Conservation (phyloP, 2,329 filamentous ascomycete species). For the Colletotrichum sp. region DNA sequence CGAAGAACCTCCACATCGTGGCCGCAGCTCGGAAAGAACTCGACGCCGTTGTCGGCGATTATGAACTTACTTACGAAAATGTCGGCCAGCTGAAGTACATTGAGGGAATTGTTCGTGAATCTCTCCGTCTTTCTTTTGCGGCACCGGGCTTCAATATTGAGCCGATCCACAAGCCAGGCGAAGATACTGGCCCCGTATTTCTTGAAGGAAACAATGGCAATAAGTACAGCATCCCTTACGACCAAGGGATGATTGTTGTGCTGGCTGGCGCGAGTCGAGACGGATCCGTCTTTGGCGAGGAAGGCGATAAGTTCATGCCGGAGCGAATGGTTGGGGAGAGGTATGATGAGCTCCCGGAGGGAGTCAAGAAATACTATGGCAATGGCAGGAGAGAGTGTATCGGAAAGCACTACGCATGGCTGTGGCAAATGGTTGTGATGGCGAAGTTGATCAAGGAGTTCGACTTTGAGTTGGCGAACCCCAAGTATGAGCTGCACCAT, state of each 20-base stretch:
- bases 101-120: slow-evolving; percentile 58
- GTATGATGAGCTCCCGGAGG: slow-evolving; percentile 46
- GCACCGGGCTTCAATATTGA: slow-evolving; percentile 62
- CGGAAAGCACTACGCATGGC: slow-evolving; percentile 55
- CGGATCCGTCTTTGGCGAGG: slow-evolving; percentile 47
- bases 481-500: slow-evolving; percentile 43
- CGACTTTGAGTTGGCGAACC: slow-evolving; percentile 49
- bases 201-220: slow-evolving; percentile 47
- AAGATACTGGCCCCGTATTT: slow-evolving; percentile 48
- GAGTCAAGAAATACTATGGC: slow-evolving; percentile 56
- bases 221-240: not conserved
- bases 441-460: slow-evolving; percentile 48
- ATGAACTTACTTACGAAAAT: slow-evolving; percentile 50
- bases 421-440: slow-evolving; percentile 46
- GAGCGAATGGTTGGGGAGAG: slow-evolving; percentile 54
- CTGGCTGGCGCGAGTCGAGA: slow-evolving; percentile 56
- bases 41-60: slow-evolving; percentile 53
- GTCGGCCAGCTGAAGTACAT: slow-evolving; percentile 57
- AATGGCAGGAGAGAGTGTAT: slow-evolving; percentile 58
- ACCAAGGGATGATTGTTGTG: slow-evolving; percentile 46
- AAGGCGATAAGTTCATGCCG: slow-evolving; percentile 49
- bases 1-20: slow-evolving; percentile 55
- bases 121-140: slow-evolving; percentile 57
- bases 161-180: slow-evolving; percentile 36
- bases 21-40: slow-evolving; percentile 57